Evolutionary conservation across 306 rosid genomes (phyloP).

Genomic region (Prunus mongolica): DNA sequence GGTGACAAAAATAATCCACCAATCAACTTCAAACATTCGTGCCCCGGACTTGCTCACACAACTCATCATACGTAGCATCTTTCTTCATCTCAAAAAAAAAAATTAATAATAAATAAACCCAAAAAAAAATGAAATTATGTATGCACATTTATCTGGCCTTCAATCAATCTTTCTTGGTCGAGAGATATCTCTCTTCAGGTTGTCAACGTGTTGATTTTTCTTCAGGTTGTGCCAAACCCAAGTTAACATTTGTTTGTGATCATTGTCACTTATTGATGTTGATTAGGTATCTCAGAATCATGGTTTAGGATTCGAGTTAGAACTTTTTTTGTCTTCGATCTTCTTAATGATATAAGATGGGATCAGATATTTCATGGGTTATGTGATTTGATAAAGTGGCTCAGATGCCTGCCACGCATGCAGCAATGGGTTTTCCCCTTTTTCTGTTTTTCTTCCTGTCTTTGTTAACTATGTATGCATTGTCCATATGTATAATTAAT

Average conservation of each 20-base stretch:
- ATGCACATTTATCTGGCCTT: background rate
- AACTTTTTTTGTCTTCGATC: background rate
- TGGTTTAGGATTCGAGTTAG: background rate
- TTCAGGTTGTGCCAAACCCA: background rate
- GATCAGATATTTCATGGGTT: no score
- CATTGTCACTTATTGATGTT: background rate
- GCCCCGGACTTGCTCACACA: slow-evolving; percentile 20
- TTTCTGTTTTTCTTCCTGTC: no score
- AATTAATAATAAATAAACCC: no score
- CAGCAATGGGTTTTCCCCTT: no score
- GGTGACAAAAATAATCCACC: slow-evolving; percentile 1
- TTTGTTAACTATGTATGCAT: no score
- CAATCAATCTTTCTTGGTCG: no score
- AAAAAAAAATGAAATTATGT: background rate
- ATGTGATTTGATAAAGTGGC: no score
- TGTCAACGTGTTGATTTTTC: background rate
- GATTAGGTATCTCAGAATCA: background rate
- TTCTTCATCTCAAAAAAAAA: slow-evolving; percentile 29
- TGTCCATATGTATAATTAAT: no score
- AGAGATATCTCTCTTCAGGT: background rate
- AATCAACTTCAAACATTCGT: slow-evolving; percentile 17
- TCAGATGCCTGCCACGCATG: no score
- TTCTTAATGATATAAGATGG: background rate
- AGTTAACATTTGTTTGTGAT: background rate
- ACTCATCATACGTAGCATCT: slow-evolving; percentile 36